Evolutionary conservation across 2,329 filamentous ascomycete species (phyloP).

Genomic region (Aspergillus cejpii): DNA sequence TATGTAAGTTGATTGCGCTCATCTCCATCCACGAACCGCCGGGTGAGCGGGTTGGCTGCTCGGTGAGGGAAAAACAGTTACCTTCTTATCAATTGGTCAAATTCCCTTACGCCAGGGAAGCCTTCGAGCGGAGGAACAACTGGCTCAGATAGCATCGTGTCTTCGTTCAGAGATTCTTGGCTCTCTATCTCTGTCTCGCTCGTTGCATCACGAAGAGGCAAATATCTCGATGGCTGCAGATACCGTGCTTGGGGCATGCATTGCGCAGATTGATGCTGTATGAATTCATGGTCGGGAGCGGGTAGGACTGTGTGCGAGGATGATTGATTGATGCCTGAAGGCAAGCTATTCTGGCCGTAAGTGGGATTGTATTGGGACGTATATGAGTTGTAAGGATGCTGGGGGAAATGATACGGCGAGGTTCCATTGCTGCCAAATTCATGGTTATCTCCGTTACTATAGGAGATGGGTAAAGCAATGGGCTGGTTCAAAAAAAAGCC

Average conservation of each 20-base stretch:
- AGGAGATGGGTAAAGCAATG: conserved; percentile 27
- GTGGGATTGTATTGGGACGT: conserved; percentile 32
- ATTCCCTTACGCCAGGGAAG: conserved; percentile 43
- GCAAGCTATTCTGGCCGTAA: conserved; percentile 30
- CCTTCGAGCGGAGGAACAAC: conserved; percentile 40
- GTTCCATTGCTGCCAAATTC: conserved; percentile 28
- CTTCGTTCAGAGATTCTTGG: conserved; percentile 41
- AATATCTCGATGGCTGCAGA: conserved; percentile 29
- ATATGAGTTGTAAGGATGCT: conserved; percentile 35
- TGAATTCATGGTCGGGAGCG: conserved; percentile 28
- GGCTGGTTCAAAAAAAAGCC: conserved; percentile 32
- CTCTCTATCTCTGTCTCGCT: conserved; percentile 38
- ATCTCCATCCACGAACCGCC: not conserved
- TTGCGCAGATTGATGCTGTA: conserved; percentile 30
- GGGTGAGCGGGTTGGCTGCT: not conserved
- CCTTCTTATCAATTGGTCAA: conserved; percentile 43
- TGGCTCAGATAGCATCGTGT: conserved; percentile 41
- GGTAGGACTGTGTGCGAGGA: conserved; percentile 29
- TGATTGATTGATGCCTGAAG: conserved; percentile 26
- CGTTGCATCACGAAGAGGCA: conserved; percentile 31
- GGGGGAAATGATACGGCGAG: conserved; percentile 28
- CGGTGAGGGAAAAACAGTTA: conserved; percentile 16
- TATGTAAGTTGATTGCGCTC: not conserved
- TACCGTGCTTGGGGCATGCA: conserved; percentile 31
- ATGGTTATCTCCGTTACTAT: conserved; percentile 27